Evolutionary conservation across 2,329 filamentous ascomycete genomes (phyloP).

Genomic region (Stromatinia cepivora): DNA sequence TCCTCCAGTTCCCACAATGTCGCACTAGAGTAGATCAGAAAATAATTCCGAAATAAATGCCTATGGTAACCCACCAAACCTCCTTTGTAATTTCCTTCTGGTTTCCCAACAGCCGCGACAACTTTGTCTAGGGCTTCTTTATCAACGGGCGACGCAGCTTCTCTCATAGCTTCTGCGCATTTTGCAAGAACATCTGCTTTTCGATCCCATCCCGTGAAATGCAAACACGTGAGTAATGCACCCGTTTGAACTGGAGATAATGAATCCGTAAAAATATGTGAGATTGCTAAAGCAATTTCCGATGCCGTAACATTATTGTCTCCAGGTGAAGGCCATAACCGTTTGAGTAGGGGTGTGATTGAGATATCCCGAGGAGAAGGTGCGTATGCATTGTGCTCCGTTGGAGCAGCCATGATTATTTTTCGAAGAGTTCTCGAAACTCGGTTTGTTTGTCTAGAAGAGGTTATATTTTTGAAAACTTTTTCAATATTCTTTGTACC

Average conservation of each 20-base stretch:
- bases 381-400: slow-evolving; percentile 29
- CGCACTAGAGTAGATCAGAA: slow-evolving; percentile 53
- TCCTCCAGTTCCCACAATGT: slow-evolving; percentile 96
- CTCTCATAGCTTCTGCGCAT: slow-evolving; percentile 81
- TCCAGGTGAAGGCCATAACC: slow-evolving; percentile 62
- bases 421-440: slow-evolving; percentile 11
- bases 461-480: neutral
- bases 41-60: neutral
- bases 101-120: slow-evolving; percentile 59
- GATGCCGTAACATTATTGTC: slow-evolving; percentile 61
- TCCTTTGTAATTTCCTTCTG: slow-evolving; percentile 74
- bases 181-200: slow-evolving; percentile 82
- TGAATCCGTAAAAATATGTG: slow-evolving; percentile 86
- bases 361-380: slow-evolving; percentile 34
- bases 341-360: slow-evolving; percentile 71
- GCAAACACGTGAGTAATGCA: slow-evolving; percentile 83
- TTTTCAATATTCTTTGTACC: slow-evolving; percentile 5
- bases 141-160: slow-evolving; percentile 73
- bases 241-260: slow-evolving; percentile 87
- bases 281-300: slow-evolving; percentile 87
- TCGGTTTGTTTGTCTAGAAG: neutral
- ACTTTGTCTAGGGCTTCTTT: slow-evolving; percentile 59
- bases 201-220: slow-evolving; percentile 85
- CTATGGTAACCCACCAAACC: slow-evolving; percentile 66
- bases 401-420: slow-evolving; percentile 29